Conservation (phyloP, 345 rosid genomes). For the Eucalyptus sideroxylon region DNA sequence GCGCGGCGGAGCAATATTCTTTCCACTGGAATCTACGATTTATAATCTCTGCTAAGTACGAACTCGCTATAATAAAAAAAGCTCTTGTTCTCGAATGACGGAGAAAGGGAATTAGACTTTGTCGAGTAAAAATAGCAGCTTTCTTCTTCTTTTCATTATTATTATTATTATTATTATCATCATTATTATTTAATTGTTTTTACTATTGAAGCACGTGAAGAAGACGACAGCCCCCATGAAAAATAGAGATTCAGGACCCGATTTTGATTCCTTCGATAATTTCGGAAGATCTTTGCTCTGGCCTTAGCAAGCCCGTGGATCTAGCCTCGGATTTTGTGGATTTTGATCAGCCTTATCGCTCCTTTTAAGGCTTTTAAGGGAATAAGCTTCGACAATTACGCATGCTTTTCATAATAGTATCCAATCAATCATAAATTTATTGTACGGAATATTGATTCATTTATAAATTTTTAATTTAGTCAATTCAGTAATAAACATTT, state of each 20-base stretch:
- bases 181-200: neutral
- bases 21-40: neutral
- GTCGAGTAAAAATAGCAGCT: neutral
- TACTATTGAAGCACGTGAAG: neutral
- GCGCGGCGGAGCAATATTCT: neutral
- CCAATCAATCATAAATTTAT: accelerated
- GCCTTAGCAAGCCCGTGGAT: neutral
- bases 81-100: neutral
- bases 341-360: neutral
- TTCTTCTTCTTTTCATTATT: neutral
- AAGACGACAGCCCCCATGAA: neutral
- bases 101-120: neutral
- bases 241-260: neutral
- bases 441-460: accelerated
- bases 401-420: neutral
- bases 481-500: accelerated
- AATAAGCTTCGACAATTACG: neutral
- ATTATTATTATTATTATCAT: no score
- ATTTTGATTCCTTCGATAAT: neutral
- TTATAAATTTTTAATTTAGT: accelerated
- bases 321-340: neutral
- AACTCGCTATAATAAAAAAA: neutral
- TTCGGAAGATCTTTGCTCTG: neutral
- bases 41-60: neutral
- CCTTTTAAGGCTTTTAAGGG: neutral